Base-by-base conservation (phyloP, 2,329 filamentous ascomycete species). In the Simplicillium sp. region DNA sequence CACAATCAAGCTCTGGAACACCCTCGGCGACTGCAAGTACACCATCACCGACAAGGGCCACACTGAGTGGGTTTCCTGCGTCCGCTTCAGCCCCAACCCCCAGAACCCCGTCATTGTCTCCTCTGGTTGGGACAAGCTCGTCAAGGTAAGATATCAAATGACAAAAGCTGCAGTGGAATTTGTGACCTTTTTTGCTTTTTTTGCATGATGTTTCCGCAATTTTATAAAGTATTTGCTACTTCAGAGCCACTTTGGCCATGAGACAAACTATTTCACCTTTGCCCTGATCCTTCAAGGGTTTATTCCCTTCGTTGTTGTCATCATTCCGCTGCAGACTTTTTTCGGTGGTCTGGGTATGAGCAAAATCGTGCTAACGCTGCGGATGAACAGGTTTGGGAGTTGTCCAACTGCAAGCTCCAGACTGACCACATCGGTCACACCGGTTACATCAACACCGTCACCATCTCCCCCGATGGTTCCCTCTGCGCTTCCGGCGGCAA, bases 21-120 rank as follows among this genome's bases (percentile, higher is more conserved):
- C 92, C 60, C 87, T 98, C 55, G 92, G 92, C 73, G 92, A 98
- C 82, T 98, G 92, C 89, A 98, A 98, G 81, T 98, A 82, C 84
- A 98, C 90, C 77, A 97, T 98, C 79, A 94, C 87, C 73, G 92
- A 98, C 68, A 98, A 98, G 85, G 92, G 92, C 67, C 92, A 98
- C 81, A 87, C 87, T 71, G 92, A 98, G 73, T 98, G 92, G 92
- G 92, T 95, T 58, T 96, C 90, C 50, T 97, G 90, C 78, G 92
- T 98, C 58, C 85, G 92, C 71, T 98, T 98, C 86, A 94, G 86
- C 74, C 92, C 92, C 66, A 98, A 98, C 82, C 92, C 92, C 64
- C 90, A 97, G 80, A 98, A 97, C 84, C 90, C 92, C 57, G 92
- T 98, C 68, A 98, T 98, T 67, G 92, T 98, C 67, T 94, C 85